Conservation (phyloP, 2,329 filamentous ascomycete species). For the Colletotrichum cereale region DNA sequence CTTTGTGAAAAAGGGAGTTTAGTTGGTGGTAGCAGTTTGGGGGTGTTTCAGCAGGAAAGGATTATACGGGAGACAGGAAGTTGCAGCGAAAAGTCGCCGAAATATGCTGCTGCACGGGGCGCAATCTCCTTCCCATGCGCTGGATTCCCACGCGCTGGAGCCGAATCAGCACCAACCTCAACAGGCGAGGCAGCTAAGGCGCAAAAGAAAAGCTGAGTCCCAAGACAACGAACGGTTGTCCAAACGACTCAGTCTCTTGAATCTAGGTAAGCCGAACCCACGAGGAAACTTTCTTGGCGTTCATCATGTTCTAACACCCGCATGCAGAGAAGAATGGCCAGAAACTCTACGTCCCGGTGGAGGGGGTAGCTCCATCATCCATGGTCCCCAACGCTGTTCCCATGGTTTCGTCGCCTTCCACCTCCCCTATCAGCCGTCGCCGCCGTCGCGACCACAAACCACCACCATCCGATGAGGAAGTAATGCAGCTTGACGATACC, state of each 20-base stretch:
- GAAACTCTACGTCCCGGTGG: conserved; percentile 76
- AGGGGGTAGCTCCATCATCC: conserved; percentile 54
- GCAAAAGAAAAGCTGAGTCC: conserved; percentile 72
- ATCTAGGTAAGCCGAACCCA: conserved; percentile 73
- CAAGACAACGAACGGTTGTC: conserved; percentile 80
- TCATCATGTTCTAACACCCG: conserved; percentile 42
- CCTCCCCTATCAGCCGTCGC: conserved; percentile 31
- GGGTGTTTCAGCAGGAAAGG: conserved; percentile 13
- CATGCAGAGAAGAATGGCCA: conserved; percentile 69
- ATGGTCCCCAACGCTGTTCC: conserved; percentile 39
- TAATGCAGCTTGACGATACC: conserved; percentile 89
- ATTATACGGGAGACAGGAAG: conserved; percentile 15
- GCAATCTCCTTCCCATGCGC: conserved; percentile 46
- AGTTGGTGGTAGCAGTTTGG: conserved; percentile 4
- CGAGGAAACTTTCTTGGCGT: conserved; percentile 19
- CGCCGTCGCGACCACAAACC: conserved; percentile 39
- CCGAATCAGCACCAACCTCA: conserved; percentile 41
- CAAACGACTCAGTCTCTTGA: conserved; percentile 85
- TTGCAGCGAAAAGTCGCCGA: conserved; percentile 31
- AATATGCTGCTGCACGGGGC: conserved; percentile 53
- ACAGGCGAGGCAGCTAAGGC: conserved; percentile 44
- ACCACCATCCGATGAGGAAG: conserved; percentile 59
- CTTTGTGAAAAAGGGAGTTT: conserved; percentile 13
- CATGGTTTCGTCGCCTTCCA: conserved; percentile 42
- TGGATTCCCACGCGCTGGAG: conserved; percentile 38